Base-by-base conservation (phyloP, 441 rosid genomes). In the Euphorbia neoarborescens region DNA sequence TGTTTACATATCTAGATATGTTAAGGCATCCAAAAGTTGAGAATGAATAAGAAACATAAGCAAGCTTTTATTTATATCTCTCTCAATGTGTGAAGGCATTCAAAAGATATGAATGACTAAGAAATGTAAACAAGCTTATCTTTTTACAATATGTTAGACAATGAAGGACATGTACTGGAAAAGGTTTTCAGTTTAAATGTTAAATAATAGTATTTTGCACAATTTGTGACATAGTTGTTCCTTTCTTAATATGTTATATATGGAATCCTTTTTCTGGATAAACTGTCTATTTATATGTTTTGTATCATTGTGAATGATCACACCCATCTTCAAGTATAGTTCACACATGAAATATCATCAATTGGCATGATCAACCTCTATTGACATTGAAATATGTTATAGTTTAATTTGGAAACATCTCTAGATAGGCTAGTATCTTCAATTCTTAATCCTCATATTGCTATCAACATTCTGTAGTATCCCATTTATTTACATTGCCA, bases 331-430 rank as follows among this genome's bases (percentile, higher is more conserved):
- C 6, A 30, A 22, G 17, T 17, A 44, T 25, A 64, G 59, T 64
- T 72, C 46, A 65, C 10, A 28, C 38, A 40, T 69, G 57, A 48
- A 61, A 34, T 57, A 5, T 38, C 38, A 54, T 42, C 15, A 37
- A 50, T 13, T 48, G 54, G n/a, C n/a, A n/a, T n/a, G n/a, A n/a
- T n/a, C n/a, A n/a, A n/a, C n/a, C n/a, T n/a, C n/a, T n/a, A n/a
- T n/a, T n/a, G n/a, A n/a, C n/a, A n/a, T n/a, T n/a, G n/a, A n/a
- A n/a, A n/a, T n/a, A n/a, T n/a, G n/a, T n/a, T n/a, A n/a, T n/a
- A n/a, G 20, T 19, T 8, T 48, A 15, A 48, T 17, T 15, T 48
- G 54, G 54, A 15, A 19, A 48, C 20, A 17, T 48, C 22, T 48
- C 54, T 48, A 17, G 54, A 19, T 17, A 17, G 34, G 54, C 19